Conservation (phyloP, 148 eudicot species). For the Rheum nobile region DNA sequence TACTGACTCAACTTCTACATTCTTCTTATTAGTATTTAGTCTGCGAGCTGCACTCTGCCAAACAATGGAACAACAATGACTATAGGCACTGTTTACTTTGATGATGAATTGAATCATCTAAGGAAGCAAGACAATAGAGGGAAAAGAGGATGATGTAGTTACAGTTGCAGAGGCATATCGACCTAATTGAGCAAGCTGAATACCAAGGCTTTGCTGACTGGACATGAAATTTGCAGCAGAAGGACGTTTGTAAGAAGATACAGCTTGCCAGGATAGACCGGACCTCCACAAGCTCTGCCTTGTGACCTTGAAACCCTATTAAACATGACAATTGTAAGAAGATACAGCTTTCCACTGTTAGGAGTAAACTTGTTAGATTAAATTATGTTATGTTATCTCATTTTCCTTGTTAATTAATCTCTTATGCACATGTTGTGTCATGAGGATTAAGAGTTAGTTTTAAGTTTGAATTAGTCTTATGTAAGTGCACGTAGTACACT, state of each 20-base stretch:
- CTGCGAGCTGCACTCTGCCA: slow-evolving; percentile 95
- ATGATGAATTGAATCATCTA: background rate
- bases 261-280: slow-evolving; percentile 57
- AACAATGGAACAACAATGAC: background rate
- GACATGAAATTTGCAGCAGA: slow-evolving; percentile 65
- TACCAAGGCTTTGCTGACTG: slow-evolving; percentile 77
- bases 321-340: background rate
- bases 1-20: slow-evolving; percentile 79
- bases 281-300: slow-evolving; percentile 67
- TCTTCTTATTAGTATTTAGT: slow-evolving; percentile 49
- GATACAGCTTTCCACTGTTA: too few relatives aligned
- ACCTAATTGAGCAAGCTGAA: slow-evolving; percentile 87
- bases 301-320: slow-evolving; percentile 68
- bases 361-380: too few relatives aligned
- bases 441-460: too few relatives aligned
- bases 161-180: slow-evolving; percentile 99
- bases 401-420: too few relatives aligned
- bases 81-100: background rate
- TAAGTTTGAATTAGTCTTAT: too few relatives aligned
- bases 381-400: too few relatives aligned
- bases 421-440: too few relatives aligned
- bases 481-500: too few relatives aligned
- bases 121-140: background rate
- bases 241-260: slow-evolving; percentile 59
- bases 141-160: slow-evolving; percentile 16